Evolutionary conservation across 805 yeast genomes (phyloP).

Genomic region (Maudiozyma serrabonitensis): DNA sequence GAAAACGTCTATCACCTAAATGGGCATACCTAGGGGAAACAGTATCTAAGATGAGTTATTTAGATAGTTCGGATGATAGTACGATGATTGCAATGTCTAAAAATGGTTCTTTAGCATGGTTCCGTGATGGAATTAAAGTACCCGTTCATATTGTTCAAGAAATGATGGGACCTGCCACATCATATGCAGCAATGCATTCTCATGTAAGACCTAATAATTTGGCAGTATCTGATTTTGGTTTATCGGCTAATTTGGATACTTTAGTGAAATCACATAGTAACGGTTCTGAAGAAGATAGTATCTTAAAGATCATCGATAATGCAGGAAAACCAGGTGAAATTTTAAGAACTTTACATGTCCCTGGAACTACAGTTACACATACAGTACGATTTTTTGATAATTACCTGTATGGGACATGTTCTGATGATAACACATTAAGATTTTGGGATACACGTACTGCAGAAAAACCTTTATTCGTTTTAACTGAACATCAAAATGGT

Average conservation of each 20-base stretch:
- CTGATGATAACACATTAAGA: conserved; percentile 25
- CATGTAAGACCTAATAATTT: conserved; percentile 14
- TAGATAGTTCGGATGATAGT: conserved; percentile 32
- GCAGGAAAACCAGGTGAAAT: conserved; percentile 25
- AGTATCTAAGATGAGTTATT: conserved; percentile 18
- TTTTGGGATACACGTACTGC: conserved; percentile 28
- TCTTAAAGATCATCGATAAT: conserved; percentile 25
- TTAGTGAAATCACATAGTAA: conserved; percentile 25
- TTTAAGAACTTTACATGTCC: conserved; percentile 20
- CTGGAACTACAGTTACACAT: conserved; percentile 25
- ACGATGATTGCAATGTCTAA: conserved; percentile 26
- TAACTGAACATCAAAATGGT: conserved; percentile 23
- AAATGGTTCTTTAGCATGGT: conserved; percentile 29
- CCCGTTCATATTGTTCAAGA: conserved; percentile 27
- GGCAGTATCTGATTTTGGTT: conserved; percentile 24
- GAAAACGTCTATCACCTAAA: conserved; percentile 12
- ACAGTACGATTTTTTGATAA: conserved; percentile 26
- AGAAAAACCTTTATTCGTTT: conserved; percentile 17
- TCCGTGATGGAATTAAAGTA: conserved; percentile 22
- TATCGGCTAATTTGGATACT: conserved; percentile 19
- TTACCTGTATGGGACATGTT: conserved; percentile 24
- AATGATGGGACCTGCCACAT: conserved; percentile 26
- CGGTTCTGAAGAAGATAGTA: conserved; percentile 22
- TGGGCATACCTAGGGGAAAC: conserved; percentile 28
- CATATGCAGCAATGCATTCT: conserved; percentile 24